phyloP scores from a whole-genome alignment of 208 protist genomes.

The Kentomonas sorsogonicus region DNA sequence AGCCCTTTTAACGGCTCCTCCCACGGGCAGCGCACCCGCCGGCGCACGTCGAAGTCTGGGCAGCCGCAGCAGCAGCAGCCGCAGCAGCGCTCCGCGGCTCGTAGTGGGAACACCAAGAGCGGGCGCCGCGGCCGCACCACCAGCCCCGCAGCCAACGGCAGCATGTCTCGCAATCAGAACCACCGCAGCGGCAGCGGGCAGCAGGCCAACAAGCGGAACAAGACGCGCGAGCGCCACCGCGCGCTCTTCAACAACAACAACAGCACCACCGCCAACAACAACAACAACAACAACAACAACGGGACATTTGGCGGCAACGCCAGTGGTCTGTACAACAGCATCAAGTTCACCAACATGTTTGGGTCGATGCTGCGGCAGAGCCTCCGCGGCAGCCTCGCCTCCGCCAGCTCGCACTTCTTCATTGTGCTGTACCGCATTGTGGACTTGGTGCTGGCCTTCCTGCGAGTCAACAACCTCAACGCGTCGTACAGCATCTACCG shows the following conservation, averaged over 20 bases:
- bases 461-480: slow-evolving; percentile 58
- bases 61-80: background rate
- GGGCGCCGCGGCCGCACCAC: background rate
- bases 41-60: background rate
- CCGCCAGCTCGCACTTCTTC: too few species aligned
- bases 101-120: background rate
- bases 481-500: slow-evolving; percentile 34
- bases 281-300: background rate
- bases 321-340: too few species aligned
- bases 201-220: too few species aligned
- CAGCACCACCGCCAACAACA: background rate
- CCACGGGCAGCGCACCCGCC: too few species aligned
- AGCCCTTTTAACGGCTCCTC: too few species aligned
- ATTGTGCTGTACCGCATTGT: slow-evolving; percentile 26
- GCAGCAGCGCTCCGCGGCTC: background rate
- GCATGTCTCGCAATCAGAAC: too few species aligned
- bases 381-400: too few species aligned
- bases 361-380: too few species aligned
- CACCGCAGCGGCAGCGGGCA: too few species aligned
- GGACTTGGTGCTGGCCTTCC: slow-evolving; percentile 40
- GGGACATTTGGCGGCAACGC: background rate
- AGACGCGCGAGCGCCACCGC: too few species aligned
- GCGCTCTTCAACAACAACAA: background rate
- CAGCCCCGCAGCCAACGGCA: background rate
- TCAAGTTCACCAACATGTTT: too few species aligned